Evolutionary conservation across 306 rosid genomes (phyloP).

Genomic region (Nissolia schottii): DNA sequence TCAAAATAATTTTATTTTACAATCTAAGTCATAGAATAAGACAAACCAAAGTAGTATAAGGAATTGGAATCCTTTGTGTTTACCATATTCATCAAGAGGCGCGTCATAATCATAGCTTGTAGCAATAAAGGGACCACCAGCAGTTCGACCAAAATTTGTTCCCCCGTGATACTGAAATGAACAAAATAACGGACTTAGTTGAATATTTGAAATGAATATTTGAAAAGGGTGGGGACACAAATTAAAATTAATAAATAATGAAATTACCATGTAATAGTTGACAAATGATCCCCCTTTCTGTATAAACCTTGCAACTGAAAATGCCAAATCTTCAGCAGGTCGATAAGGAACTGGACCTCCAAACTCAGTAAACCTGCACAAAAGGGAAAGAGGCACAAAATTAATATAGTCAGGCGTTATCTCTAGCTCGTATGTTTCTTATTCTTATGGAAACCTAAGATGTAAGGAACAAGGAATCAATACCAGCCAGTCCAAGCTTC

Average conservation of each 20-base stretch:
- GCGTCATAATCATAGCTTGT: constrained; percentile 96
- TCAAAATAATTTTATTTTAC: too few relatives aligned
- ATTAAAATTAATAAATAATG: too few relatives aligned
- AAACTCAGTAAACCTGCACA: constrained; percentile 62
- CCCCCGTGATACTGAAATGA: constrained; percentile 95
- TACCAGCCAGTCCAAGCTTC: constrained; percentile 93
- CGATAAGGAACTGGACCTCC: constrained; percentile 81
- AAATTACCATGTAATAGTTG: constrained; percentile 85
- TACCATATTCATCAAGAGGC: constrained; percentile 94
- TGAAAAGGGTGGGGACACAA: too few relatives aligned
- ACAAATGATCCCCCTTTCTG: constrained; percentile 92
- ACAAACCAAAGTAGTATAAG: too few relatives aligned
- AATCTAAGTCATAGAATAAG: too few relatives aligned
- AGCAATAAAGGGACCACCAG: constrained; percentile 86
- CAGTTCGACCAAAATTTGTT: constrained; percentile 72
- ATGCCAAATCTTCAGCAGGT: constrained; percentile 90
- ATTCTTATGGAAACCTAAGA: too few relatives aligned
- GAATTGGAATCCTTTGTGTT: too few relatives aligned
- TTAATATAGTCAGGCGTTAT: too few relatives aligned
- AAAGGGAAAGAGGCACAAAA: not conserved
- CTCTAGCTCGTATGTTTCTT: too few relatives aligned
- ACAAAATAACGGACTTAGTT: not conserved
- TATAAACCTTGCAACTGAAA: constrained; percentile 81
- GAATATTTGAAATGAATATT: too few relatives aligned
- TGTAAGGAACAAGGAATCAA: too few relatives aligned